Percentiles rank a stretch among this genome's conserved stretches.
Evolutionary conservation across 1,284 basidiomycete species (phyloP).

Genomic region (Cryptococcus sp.): DNA sequence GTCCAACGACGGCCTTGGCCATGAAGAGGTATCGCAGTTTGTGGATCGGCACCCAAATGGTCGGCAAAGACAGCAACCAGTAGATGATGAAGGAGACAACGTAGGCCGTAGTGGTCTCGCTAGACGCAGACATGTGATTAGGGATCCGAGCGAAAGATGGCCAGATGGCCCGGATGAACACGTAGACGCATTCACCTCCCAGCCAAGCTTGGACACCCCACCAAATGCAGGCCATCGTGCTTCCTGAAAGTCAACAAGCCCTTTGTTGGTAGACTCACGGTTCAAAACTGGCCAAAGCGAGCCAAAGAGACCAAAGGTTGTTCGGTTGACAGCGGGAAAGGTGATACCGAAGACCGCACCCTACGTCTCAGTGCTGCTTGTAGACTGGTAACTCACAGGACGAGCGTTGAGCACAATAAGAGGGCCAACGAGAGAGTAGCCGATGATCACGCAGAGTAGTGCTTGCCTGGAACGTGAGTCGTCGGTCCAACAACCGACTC

Average conservation of each 20-base stretch:
- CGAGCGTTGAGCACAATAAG: constrained; percentile 76
- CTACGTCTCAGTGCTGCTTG: not conserved
- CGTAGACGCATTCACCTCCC: constrained; percentile 60
- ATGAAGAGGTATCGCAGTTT: constrained; percentile 77
- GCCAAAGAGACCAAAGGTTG: constrained; percentile 63
- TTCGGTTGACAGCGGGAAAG: constrained; percentile 71
- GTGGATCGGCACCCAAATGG: constrained; percentile 75
- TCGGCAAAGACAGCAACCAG: constrained; percentile 71
- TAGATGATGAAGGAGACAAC: constrained; percentile 76
- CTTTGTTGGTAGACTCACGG: constrained; percentile 47
- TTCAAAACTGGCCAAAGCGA: constrained; percentile 78
- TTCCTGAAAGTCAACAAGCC: constrained; percentile 8
- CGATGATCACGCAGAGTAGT: constrained; percentile 59
- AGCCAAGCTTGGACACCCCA: constrained; percentile 76
- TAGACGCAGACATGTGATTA: constrained; percentile 62
- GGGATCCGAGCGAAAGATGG: constrained; percentile 64
- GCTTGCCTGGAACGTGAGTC: constrained; percentile 52
- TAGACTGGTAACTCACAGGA: constrained; percentile 52
- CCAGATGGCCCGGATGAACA: constrained; percentile 67
- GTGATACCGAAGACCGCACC: constrained; percentile 67
- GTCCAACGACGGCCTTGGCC: constrained; percentile 63
- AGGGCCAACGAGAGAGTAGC: constrained; percentile 64
- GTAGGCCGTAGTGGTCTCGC: constrained; percentile 45
- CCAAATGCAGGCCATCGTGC: constrained; percentile 55
- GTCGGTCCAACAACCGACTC: constrained; percentile 48